Evolutionary conservation across 2,329 filamentous ascomycete genomes (phyloP).

Genomic region (Ceratocystis ficicola): DNA sequence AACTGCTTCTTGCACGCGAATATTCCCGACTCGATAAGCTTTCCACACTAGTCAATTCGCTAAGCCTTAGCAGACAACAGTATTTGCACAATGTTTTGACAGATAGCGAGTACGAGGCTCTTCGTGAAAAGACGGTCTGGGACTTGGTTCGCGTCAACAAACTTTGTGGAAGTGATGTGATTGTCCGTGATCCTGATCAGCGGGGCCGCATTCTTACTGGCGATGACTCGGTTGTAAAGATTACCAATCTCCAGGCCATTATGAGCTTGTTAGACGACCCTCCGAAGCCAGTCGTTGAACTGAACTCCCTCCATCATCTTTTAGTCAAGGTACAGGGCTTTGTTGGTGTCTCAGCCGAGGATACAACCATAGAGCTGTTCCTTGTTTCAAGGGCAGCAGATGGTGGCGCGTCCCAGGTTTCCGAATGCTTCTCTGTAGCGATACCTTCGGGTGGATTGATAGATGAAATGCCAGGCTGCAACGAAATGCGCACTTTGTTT

Average conservation of each 20-base stretch:
- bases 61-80: conserved; percentile 77
- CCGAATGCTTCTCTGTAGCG: conserved; percentile 71
- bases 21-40: conserved; percentile 74
- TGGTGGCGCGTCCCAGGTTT: conserved; percentile 53
- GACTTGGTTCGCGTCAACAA: conserved; percentile 90
- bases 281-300: conserved; percentile 55
- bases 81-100: conserved; percentile 92
- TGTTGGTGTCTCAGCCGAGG: conserved; percentile 60
- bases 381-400: conserved; percentile 60
- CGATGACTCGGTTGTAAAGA: conserved; percentile 83
- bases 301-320: conserved; percentile 64
- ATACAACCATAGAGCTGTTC: conserved; percentile 64
- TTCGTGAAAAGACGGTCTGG: conserved; percentile 90
- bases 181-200: conserved; percentile 78
- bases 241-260: conserved; percentile 81
- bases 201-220: conserved; percentile 77
- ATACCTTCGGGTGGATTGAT: conserved; percentile 63
- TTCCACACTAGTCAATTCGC: conserved; percentile 63
- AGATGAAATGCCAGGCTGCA: conserved; percentile 49
- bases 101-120: conserved; percentile 60
- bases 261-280: conserved; percentile 87
- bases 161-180: conserved; percentile 82
- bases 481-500: conserved; percentile 72
- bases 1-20: conserved; percentile 69
- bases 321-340: conserved; percentile 76